Conservation (phyloP, 169 alveolate species). For the Babesia microti region DNA sequence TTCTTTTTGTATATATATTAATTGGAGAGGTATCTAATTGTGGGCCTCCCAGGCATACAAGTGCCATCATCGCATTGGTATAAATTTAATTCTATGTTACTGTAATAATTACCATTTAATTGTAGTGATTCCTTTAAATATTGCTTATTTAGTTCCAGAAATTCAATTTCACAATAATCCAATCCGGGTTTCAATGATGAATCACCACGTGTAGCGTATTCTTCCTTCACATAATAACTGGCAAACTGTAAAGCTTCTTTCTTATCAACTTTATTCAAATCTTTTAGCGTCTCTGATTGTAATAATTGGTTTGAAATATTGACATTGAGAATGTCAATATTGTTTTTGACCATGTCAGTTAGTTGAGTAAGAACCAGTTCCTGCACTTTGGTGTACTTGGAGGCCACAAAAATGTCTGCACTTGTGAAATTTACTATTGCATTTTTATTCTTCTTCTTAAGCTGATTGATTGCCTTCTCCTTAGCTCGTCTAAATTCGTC, state of each 20-base stretch:
- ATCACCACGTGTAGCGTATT: slow-evolving; percentile 35
- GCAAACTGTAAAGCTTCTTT: slow-evolving; percentile 74
- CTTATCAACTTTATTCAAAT: slow-evolving; percentile 50
- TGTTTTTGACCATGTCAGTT: slow-evolving; percentile 10
- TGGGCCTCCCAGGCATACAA: no score
- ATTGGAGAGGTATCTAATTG: no score
- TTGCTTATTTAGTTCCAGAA: slow-evolving; percentile 25
- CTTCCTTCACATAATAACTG: slow-evolving; percentile 63
- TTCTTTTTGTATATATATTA: no score
- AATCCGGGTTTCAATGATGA: slow-evolving; percentile 21
- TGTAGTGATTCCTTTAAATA: slow-evolving; percentile 39
- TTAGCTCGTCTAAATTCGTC: slow-evolving; percentile 38
- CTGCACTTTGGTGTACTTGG: slow-evolving; percentile 29
- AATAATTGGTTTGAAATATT: slow-evolving; percentile 38
- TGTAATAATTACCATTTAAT: slow-evolving; percentile 30
- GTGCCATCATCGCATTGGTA: no score
- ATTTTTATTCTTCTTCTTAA: slow-evolving; percentile 4
- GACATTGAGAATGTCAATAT: slow-evolving; percentile 13
- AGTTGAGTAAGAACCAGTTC: slow-evolving; percentile 14
- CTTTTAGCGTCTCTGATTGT: slow-evolving; percentile 37
- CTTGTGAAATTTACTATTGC: slow-evolving; percentile 12
- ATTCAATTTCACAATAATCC: slow-evolving; percentile 45
- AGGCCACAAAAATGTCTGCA: slow-evolving; percentile 38
- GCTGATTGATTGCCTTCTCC: slow-evolving; percentile 28
- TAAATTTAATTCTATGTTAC: no score